Base-by-base conservation (phyloP, 1,284 basidiomycete species). In the Peniophora sp. region DNA sequence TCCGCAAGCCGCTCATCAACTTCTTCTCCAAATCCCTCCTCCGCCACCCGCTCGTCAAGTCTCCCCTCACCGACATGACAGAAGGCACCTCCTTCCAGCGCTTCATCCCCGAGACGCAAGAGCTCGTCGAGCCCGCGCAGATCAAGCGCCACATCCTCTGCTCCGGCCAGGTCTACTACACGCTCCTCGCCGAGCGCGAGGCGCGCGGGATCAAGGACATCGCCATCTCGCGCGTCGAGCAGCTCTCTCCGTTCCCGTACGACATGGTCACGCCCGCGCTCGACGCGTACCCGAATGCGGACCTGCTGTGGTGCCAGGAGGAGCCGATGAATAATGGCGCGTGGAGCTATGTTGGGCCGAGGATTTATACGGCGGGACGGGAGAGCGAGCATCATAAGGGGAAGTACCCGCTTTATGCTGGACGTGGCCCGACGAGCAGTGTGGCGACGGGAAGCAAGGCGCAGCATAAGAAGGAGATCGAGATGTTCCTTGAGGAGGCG, bases 1-100 rank as follows among this genome's bases (percentile, higher is more conserved):
- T 93, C 88, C 84, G 94, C 62, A 97, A 97, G 74, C 94, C 94
- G 47, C 80, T 97, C 56, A 85, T 99, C 62, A 54, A 91, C 62
- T 97, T 98, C 83, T 98, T 97, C 84, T 96, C 93, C 47, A 99
- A 99, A 76, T 86, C 81, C 54, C 79, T 99, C 41, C 78, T 99
- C 50, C 93, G 96, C 60, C 95, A 98, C 69, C 93, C 96, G 11
- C 80, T 79, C 52, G 96, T 93, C 35, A 85, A 91, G 55, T 98
- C 95, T 0, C 76, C 81, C 18, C 72, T 99, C 9, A 79, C 81
- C 11, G 96, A 98, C 65, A 92, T 99, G 84, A 70, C 80, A 32
- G 91, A 85, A 55, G 90, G 97, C 36, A 92, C 88, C 15, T 73
- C 83, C 63, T 99, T 99, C 85, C 81, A 94, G 72, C 84, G 94